Evolutionary conservation across 1,284 basidiomycete genomes (phyloP), one percentile per base, ranked within the genome.

Genomic region (Leccinum solheimii): DNA sequence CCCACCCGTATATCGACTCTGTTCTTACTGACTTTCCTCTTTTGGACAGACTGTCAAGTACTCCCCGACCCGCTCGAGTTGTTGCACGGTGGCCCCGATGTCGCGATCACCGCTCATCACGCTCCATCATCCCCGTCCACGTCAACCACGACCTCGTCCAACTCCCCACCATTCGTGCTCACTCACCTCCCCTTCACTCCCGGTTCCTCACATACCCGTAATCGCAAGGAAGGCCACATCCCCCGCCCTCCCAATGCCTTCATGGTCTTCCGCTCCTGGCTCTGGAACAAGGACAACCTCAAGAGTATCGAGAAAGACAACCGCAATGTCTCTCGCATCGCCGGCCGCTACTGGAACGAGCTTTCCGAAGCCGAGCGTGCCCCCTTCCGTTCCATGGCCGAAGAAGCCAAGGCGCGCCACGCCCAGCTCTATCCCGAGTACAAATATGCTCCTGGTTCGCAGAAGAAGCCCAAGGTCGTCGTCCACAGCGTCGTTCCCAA

Each of bases 231-330:
- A 2, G 76, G 76, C 26, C 79, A 83, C 67, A 83, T 92, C 62
- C 86, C 88, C 57, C 86, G 92, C 16, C 93, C 92, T 3, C 84
- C 89, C 53, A 95, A 95, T 69, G 86, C 91, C 5, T 95, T 94
- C 79, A 91, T 95, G 74, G 77, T 93, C 64, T 95, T 86, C 73
- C 86, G 92, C 48, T 89, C 88, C 51, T 82, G 87, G 68, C 83
- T 87, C 60, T 90, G 88, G 73, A 78, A 78, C 60, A 74, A 72
- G 67, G 75, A 82, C 56, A 80, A 81, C 72, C 71, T 77, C 38
- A 76, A 76, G 59, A 68, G 66, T 55, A 71, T 77, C 64, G 79
- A 80, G 70, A 74, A 73, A 51, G 78, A 84, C 64, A 83, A 86
- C 62, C 80, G 82, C 40, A 71, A 81, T 61, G 80, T 86, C 61